A percentile compares a stretch with the other conserved stretches of the same genome.
Conservation (phyloP, 768 basidiomycete species). For the Termitomyces sp. region DNA sequence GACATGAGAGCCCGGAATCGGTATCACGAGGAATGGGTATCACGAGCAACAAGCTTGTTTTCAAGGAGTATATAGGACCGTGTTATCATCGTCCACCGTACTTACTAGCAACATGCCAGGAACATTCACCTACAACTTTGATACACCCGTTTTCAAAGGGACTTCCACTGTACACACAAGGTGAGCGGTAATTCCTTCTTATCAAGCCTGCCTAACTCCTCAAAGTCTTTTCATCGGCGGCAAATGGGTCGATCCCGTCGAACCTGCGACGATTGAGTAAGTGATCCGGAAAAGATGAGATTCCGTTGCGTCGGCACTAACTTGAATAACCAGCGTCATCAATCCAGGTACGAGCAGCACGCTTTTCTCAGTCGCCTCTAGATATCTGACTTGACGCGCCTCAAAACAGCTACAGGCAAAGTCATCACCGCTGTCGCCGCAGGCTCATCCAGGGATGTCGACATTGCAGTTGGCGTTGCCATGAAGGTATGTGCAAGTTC, state of each 20-base stretch:
- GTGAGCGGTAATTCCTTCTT: conserved; percentile 5
- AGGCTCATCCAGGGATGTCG: conserved; percentile 61
- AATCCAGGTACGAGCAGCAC: conserved; percentile 23
- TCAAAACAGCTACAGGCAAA: conserved; percentile 53
- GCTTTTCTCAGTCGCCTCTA: conserved; percentile 23
- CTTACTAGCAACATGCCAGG: conserved; percentile 28
- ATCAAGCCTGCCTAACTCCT: neutral
- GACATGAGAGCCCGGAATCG: neutral
- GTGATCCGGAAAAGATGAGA: conserved; percentile 19
- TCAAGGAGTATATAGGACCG: neutral
- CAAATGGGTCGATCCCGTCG: conserved; percentile 51
- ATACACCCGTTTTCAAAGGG: conserved; percentile 59
- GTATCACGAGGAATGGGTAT: neutral
- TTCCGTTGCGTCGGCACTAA: neutral
- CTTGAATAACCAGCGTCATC: conserved; percentile 14
- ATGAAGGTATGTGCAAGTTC: too few relatives aligned
- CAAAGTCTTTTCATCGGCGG: conserved; percentile 56
- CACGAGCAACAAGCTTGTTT: too few relatives aligned
- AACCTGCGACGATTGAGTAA: conserved; percentile 56
- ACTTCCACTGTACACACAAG: conserved; percentile 58
- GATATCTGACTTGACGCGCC: conserved; percentile 10
- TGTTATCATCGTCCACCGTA: neutral
- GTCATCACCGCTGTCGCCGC: conserved; percentile 49
- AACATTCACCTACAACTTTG: conserved; percentile 48
- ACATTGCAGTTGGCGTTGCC: conserved; percentile 60